A percentile compares a stretch with the other conserved stretches of the same genome.
Evolutionary conservation across 441 rosid species (phyloP).

Genomic region (Adansonia madagascariensis): DNA sequence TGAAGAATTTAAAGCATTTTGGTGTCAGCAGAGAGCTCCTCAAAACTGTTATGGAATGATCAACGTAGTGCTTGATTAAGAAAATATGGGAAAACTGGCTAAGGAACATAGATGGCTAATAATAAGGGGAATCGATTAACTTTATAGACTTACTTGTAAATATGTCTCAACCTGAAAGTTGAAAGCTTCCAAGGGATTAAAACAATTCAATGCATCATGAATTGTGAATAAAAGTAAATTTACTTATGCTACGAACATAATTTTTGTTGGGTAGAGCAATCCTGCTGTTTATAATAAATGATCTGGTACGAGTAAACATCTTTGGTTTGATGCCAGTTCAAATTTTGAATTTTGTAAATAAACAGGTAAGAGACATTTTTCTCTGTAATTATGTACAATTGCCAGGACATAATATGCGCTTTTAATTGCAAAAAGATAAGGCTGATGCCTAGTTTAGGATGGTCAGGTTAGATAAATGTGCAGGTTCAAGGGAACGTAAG

Average conservation of each 20-base stretch:
- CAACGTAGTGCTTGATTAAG: conserved; percentile 4
- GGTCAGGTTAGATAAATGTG: neutral
- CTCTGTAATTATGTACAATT: neutral
- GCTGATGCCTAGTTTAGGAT: neutral
- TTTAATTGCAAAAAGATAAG: neutral
- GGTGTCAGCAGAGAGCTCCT: neutral
- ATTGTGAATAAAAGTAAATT: neutral
- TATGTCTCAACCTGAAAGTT: neutral
- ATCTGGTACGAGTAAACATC: conserved; percentile 5
- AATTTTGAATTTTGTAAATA: neutral
- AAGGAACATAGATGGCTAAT: neutral
- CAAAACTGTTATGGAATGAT: conserved; percentile 11
- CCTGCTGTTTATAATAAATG: neutral
- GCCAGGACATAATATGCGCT: neutral
- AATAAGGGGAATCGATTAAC: neutral
- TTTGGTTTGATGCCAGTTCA: neutral
- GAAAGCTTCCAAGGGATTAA: conserved; percentile 3
- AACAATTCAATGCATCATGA: conserved; percentile 11
- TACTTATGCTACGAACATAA: neutral
- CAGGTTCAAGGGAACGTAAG: neutral
- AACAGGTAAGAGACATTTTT: neutral
- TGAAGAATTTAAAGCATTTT: neutral
- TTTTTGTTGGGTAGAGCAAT: neutral
- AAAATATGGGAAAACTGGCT: neutral
- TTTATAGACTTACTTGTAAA: neutral